Evolutionary conservation across 192 early-diverging fungal genomes (phyloP).

Genomic region (Cladochytrium replicatum): DNA sequence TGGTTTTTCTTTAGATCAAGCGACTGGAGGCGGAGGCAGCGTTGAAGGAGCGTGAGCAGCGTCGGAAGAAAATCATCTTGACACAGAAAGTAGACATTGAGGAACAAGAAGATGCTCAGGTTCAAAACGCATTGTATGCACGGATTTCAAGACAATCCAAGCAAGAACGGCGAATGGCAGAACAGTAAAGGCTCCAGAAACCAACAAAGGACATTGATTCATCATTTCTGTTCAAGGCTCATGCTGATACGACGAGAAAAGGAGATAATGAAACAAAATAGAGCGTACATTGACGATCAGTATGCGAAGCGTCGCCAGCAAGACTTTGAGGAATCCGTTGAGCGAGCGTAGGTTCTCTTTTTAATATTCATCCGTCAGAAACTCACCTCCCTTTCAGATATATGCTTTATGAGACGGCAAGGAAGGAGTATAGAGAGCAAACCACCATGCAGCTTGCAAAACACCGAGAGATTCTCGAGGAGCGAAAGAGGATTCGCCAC

Average conservation of each 20-base stretch:
- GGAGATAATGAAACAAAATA: constrained; percentile 42
- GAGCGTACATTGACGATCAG: constrained; percentile 39
- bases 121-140: constrained; percentile 33
- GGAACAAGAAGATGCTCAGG: constrained; percentile 25
- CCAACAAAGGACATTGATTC: background rate
- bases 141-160: constrained; percentile 46
- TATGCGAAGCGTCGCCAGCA: constrained; percentile 42
- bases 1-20: constrained; percentile 18
- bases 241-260: constrained; percentile 47
- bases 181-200: constrained; percentile 26
- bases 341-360: constrained; percentile 31
- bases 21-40: constrained; percentile 38
- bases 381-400: too few species aligned
- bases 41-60: constrained; percentile 38
- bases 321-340: constrained; percentile 46
- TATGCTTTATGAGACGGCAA: constrained; percentile 19
- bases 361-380: too few species aligned
- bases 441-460: constrained; percentile 33
- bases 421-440: constrained; percentile 32
- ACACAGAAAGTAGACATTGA: constrained; percentile 35
- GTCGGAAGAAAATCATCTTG: constrained; percentile 38
- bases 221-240: constrained; percentile 17
- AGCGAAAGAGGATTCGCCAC: constrained; percentile 26
- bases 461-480: constrained; percentile 37
- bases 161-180: constrained; percentile 51